Base-by-base conservation (phyloP, 345 rosid species). In the Hibiscus syriacus region DNA sequence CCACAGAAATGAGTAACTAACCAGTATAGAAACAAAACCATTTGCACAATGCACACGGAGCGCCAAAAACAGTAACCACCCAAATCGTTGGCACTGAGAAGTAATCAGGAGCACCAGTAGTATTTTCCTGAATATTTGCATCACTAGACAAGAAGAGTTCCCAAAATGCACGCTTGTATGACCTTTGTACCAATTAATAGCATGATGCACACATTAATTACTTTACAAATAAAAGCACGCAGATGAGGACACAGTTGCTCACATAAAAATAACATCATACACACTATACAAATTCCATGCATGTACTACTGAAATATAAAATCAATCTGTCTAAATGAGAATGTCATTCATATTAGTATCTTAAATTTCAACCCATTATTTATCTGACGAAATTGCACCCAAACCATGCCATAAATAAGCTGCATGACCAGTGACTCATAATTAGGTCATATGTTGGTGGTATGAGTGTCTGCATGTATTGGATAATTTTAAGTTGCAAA, bases 61-160 rank as follows among this genome's bases (percentile, higher is more conserved):
- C 5, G 90, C 96, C 86, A 91, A 76, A 84, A 94, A 89, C 74
- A 91, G 82, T 71, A 91, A 55, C 99, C 99, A 94, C 68, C 97
- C 99, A 63, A 94, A 91, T n/a, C 85, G 95, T 74, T 86, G 83
- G 71, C 82, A 87, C 68, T 2, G 80, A 76, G 54, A 81, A 36
- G 65, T 66, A 63, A 70, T 83, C 77, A 77, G 80, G 39, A 52
- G 81, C 70, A 72, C 68, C 74, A 27, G 82, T 54, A 72, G 34
- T 55, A 59, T 69, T 78, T 11, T 79, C 73, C 70, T 74, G 73
- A 75, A 73, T 72, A 64, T 79, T 85, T 45, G 75, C 77, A 72
- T 84, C 83, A 63, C 70, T 75, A 57, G 79, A 67, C 78, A 76
- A 69, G 84, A 94, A 94, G 79, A 91, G 80, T 71, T 91, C 97